phyloP scores from a whole-genome alignment of 306 rosid genomes.

The Medicago arabica region DNA sequence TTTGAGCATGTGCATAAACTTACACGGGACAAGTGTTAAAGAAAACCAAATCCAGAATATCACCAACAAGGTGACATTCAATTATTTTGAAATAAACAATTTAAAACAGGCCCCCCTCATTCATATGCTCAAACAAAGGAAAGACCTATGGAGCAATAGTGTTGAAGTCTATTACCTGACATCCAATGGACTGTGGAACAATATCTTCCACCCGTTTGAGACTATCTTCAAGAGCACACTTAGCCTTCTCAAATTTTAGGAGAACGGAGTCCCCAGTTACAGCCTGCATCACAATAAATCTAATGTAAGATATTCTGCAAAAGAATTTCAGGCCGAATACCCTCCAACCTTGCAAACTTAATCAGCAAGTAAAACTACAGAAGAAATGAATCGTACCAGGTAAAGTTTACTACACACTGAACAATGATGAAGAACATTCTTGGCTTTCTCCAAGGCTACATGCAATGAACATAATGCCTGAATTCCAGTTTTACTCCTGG shows the following conservation, averaged over 20 bases:
- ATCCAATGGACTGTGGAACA: constrained; percentile 91
- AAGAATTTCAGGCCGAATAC: constrained; percentile 18
- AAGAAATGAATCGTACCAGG: constrained; percentile 65
- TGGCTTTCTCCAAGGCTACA: constrained; percentile 87
- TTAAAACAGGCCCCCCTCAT: background rate
- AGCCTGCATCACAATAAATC: constrained; percentile 64
- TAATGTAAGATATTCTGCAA: constrained; percentile 34
- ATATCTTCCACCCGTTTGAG: constrained; percentile 87
- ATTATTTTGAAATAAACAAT: constrained; percentile 17
- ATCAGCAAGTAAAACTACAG: constrained; percentile 26
- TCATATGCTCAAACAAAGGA: constrained; percentile 7
- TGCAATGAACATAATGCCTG: constrained; percentile 95
- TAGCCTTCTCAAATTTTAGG: constrained; percentile 84
- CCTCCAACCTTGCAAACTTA: constrained; percentile 7
- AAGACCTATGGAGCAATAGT: constrained; percentile 1
- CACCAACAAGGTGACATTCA: constrained; percentile 15
- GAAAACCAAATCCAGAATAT: constrained; percentile 21
- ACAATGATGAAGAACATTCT: constrained; percentile 91
- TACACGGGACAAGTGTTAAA: background rate
- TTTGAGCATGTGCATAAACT: constrained; percentile 6
- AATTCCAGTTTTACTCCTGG: constrained; percentile 93
- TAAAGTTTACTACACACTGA: constrained; percentile 93
- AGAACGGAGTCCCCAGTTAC: constrained; percentile 95
- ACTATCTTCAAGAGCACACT: constrained; percentile 86
- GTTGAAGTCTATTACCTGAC: constrained; percentile 66